Evolutionary conservation across 2,329 filamentous ascomycete genomes (phyloP).

Genomic region (Trichoderma polysporum): DNA sequence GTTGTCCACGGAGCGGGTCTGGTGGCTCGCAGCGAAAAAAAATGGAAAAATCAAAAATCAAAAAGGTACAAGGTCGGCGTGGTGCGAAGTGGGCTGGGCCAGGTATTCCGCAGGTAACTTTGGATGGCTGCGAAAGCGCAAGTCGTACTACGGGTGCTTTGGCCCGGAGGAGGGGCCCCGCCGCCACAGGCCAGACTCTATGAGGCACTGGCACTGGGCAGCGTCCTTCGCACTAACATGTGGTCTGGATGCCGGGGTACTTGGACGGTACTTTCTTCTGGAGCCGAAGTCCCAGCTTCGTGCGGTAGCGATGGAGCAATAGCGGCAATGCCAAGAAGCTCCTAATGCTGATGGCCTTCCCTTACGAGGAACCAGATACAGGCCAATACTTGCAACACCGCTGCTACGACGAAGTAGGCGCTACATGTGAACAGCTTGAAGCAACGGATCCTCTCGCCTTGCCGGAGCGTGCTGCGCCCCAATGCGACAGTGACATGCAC

Average conservation of each 20-base stretch:
- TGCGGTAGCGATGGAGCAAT: not conserved
- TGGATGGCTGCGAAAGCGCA: no score
- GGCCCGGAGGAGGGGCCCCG: no score
- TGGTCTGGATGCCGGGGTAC: not conserved
- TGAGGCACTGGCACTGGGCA: not conserved
- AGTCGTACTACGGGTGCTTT: no score
- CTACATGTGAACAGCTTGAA: no score
- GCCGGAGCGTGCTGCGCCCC: not conserved
- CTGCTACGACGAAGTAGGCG: no score
- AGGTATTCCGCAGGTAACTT: not conserved
- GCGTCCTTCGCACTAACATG: not conserved
- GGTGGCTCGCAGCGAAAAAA: not conserved
- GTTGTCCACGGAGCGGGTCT: not conserved
- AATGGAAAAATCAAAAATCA: no score
- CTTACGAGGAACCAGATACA: not conserved
- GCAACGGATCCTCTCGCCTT: not conserved
- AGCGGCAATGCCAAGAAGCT: not conserved
- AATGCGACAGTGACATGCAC: constrained; percentile 1
- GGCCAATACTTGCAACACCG: no score
- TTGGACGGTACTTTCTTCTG: constrained; percentile 10
- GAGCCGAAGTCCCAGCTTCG: not conserved
- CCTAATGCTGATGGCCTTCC: not conserved
- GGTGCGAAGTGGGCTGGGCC: not conserved
- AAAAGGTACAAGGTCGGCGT: not conserved
- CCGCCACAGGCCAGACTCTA: no score